A percentile compares a stretch with the other conserved stretches of the same genome.
These are phyloP conservation scores for Kandelia obovata DNA, from an alignment of 345 rosid genomes.

Conservation along the genomic window DNA sequence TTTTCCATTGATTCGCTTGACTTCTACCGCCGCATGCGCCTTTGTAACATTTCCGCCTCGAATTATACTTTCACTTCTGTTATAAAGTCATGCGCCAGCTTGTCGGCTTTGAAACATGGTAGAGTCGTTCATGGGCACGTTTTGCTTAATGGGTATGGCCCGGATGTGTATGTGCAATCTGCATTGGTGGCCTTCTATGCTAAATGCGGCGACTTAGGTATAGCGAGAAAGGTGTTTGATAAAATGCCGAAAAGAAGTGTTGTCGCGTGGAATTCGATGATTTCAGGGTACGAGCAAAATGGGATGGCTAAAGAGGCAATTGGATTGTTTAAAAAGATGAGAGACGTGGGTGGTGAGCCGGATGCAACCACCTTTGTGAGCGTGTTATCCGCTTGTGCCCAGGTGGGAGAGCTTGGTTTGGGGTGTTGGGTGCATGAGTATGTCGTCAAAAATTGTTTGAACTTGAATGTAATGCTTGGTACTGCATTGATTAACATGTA, in stretches of 20 bases:
- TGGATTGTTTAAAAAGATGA: slow-evolving; percentile 53
- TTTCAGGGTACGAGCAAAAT: slow-evolving; percentile 79
- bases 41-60: slow-evolving; percentile 39
- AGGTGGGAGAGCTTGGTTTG: slow-evolving; percentile 50
- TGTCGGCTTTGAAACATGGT: slow-evolving; percentile 46
- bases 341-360: slow-evolving; percentile 41
- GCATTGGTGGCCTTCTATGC: slow-evolving; percentile 57
- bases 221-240: slow-evolving; percentile 67
- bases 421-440: slow-evolving; percentile 70
- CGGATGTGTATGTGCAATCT: slow-evolving; percentile 61
- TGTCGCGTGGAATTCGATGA: slow-evolving; percentile 82
- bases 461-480: slow-evolving; percentile 63
- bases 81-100: slow-evolving; percentile 62
- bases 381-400: slow-evolving; percentile 74
- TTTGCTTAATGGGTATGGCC: slow-evolving; percentile 49
- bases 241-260: slow-evolving; percentile 51
- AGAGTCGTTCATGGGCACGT: slow-evolving; percentile 56
- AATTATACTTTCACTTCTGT: slow-evolving; percentile 74
- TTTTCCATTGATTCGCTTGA: slow-evolving; percentile 43
- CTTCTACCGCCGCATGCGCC: slow-evolving; percentile 56
- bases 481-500: slow-evolving; percentile 82
- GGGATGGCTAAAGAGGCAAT: slow-evolving; percentile 61
- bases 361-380: slow-evolving; percentile 66
- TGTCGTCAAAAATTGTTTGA: slow-evolving; percentile 27
- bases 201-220: slow-evolving; percentile 36